Evolutionary conservation across 805 yeast species (phyloP).

Genomic region (Ogataea chonburiensis): DNA sequence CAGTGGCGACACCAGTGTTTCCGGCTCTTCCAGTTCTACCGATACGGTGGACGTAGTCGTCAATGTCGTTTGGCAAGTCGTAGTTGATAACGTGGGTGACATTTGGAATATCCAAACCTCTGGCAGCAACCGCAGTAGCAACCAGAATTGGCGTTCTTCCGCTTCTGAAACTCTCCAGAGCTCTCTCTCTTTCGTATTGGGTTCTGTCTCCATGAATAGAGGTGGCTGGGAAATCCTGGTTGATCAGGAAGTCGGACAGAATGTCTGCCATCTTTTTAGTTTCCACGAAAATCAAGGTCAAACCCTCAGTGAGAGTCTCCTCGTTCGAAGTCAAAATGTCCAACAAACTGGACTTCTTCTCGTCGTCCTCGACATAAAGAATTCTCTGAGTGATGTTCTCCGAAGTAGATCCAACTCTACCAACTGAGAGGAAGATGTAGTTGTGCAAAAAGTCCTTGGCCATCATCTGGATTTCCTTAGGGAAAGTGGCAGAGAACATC

Average conservation of each 20-base stretch:
- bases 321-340: conserved; percentile 79
- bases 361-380: conserved; percentile 87
- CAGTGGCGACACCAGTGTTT: conserved; percentile 97
- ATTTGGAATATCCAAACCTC: conserved; percentile 99
- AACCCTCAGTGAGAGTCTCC: conserved; percentile 56
- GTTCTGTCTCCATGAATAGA: conserved; percentile 99
- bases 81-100: conserved; percentile 97
- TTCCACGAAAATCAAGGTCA: conserved; percentile 94
- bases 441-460: conserved; percentile 97
- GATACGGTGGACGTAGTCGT: conserved; percentile 98
- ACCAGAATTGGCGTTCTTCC: conserved; percentile 94
- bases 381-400: conserved; percentile 97
- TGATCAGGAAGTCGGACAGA: conserved; percentile 86
- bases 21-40: conserved; percentile 99
- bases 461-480: conserved; percentile 92
- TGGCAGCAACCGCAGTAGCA: conserved; percentile 99
- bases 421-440: conserved; percentile 94
- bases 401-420: conserved; percentile 98
- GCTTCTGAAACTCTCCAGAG: conserved; percentile 86
- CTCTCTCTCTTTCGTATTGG: conserved; percentile 96
- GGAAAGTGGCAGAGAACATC: conserved; percentile 99
- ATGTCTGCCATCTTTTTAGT: conserved; percentile 98
- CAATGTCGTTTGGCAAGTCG: conserved; percentile 95
- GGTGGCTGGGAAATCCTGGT: conserved; percentile 92
- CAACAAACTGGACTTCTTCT: conserved; percentile 85